Percentiles rank a stretch among this genome's conserved stretches.
Evolutionary conservation across 345 rosid genomes (phyloP).

Genomic region (Eucalyptus tenuipes): DNA sequence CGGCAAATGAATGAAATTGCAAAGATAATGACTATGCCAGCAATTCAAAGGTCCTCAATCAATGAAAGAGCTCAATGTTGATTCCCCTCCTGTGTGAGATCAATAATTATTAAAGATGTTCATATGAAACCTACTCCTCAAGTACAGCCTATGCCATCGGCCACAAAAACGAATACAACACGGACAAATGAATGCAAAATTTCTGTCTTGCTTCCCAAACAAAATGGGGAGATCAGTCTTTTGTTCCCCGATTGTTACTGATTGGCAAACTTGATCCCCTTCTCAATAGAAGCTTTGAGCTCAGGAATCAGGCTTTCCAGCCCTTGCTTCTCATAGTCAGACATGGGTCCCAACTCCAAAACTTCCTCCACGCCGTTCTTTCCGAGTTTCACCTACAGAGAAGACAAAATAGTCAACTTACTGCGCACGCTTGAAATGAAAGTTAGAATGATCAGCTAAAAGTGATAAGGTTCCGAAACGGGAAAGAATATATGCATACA

Average conservation of each 20-base stretch:
- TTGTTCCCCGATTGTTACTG: not conserved
- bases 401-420: not conserved
- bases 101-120: not conserved
- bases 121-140: not conserved
- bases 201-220: not conserved
- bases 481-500: not conserved
- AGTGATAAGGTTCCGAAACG: not conserved
- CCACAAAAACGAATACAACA: not conserved
- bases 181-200: constrained; percentile 4
- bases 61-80: not conserved
- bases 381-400: constrained; percentile 32
- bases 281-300: constrained; percentile 56
- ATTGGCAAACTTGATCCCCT: constrained; percentile 67
- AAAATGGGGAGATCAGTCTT: not conserved
- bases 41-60: not conserved
- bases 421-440: not conserved
- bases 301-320: constrained; percentile 62
- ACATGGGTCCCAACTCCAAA: constrained; percentile 59
- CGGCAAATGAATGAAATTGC: not conserved
- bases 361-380: constrained; percentile 66
- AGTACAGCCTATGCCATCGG: constrained; percentile 6
- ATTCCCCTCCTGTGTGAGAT: not conserved
- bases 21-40: not conserved
- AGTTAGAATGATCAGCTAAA: not conserved
- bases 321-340: constrained; percentile 61